Conservation (phyloP, 768 basidiomycete species). For the Lactifluus subvellereus region DNA sequence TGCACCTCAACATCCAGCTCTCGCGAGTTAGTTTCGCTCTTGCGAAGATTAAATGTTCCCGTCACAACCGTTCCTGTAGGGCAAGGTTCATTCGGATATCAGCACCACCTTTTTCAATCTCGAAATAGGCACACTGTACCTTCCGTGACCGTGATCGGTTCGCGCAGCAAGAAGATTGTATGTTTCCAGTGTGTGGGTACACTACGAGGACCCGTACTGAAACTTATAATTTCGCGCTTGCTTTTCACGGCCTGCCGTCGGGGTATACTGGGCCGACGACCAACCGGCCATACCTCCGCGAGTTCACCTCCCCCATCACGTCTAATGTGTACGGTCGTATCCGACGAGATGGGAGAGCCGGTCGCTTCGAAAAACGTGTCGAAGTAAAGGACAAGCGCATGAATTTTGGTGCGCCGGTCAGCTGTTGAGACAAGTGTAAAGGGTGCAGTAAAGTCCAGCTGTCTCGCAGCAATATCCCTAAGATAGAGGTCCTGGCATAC, state of each 20-base stretch:
- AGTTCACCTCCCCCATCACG: slow-evolving; percentile 54
- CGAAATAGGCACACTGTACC: slow-evolving; percentile 38
- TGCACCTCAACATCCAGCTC: slow-evolving; percentile 93
- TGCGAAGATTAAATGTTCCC: slow-evolving; percentile 80
- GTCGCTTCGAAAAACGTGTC: slow-evolving; percentile 83
- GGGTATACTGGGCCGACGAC: slow-evolving; percentile 54
- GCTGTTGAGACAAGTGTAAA: slow-evolving; percentile 71
- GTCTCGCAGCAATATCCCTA: slow-evolving; percentile 52
- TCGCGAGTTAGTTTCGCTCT: slow-evolving; percentile 73
- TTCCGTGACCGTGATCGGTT: slow-evolving; percentile 71
- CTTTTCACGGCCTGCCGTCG: slow-evolving; percentile 48
- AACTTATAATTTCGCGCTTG: slow-evolving; percentile 51
- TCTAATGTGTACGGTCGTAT: slow-evolving; percentile 48
- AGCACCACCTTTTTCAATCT: background rate
- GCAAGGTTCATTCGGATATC: background rate
- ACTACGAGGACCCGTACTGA: slow-evolving; percentile 88
- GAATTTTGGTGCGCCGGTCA: slow-evolving; percentile 56
- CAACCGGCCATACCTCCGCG: slow-evolving; percentile 79
- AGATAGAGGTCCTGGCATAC: slow-evolving; percentile 67
- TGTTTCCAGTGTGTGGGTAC: slow-evolving; percentile 97
- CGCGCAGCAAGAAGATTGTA: slow-evolving; percentile 77
- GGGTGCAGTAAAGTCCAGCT: slow-evolving; percentile 73
- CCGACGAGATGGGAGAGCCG: slow-evolving; percentile 48
- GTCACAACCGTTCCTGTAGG: slow-evolving; percentile 59
- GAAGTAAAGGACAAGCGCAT: slow-evolving; percentile 86